These are phyloP conservation scores for Verbascum thapsus DNA, from an alignment of 257 asterid genomes.

Conservation along the genomic window DNA sequence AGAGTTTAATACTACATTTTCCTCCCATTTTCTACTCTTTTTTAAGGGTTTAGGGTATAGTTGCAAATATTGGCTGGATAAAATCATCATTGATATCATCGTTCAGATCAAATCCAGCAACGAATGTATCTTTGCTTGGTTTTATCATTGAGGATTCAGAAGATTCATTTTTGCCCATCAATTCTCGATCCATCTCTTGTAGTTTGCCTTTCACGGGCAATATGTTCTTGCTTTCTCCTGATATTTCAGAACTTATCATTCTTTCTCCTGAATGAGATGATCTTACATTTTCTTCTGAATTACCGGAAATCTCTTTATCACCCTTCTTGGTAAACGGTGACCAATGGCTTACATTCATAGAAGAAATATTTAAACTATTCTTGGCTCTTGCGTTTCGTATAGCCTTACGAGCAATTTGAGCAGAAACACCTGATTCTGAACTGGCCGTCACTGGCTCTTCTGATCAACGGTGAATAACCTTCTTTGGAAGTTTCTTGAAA, in stretches of 20 bases:
- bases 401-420: constrained; percentile 38
- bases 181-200: too few species aligned
- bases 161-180: too few species aligned
- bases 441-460: constrained; percentile 42
- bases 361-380: constrained; percentile 29
- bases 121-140: constrained; percentile 12
- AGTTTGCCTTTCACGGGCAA: too few species aligned
- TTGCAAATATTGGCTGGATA: constrained; percentile 36
- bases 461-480: constrained; percentile 32
- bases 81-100: constrained; percentile 44
- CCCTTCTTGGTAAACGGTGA: constrained; percentile 25
- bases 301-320: constrained; percentile 24
- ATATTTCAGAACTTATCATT: constrained; percentile 22
- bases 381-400: constrained; percentile 28
- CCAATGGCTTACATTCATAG: constrained; percentile 7
- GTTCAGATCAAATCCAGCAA: constrained; percentile 56
- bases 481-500: constrained; percentile 35
- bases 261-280: constrained; percentile 26
- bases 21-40: too few species aligned
- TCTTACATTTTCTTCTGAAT: constrained; percentile 22
- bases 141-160: too few species aligned
- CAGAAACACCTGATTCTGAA: constrained; percentile 40
- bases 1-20: too few species aligned
- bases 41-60: too few species aligned
- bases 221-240: constrained; percentile 25